These are phyloP conservation scores for Scleroderma bovista DNA, from an alignment of 768 basidiomycete genomes.

Conservation along the genomic window DNA sequence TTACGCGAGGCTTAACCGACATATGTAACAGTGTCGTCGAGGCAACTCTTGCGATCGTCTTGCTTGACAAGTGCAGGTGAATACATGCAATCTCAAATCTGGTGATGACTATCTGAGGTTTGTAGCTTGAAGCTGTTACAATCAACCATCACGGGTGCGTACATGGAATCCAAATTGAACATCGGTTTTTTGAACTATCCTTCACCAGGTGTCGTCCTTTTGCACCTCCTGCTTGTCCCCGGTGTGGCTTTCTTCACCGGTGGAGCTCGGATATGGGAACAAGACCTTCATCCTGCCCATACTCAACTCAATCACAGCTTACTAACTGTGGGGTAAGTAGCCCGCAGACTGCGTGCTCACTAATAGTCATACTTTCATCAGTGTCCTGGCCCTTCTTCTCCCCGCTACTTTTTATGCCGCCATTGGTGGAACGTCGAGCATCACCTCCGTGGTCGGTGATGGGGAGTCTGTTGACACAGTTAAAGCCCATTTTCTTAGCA, in stretches of 20 bases:
- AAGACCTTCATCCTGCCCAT: constrained; percentile 60
- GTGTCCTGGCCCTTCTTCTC: constrained; percentile 57
- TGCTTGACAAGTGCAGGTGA: constrained; percentile 69
- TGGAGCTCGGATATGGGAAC: constrained; percentile 60
- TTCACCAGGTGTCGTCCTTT: constrained; percentile 55
- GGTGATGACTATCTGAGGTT: background rate
- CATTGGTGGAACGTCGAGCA: constrained; percentile 31
- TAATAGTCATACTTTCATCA: constrained; percentile 16
- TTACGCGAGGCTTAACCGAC: background rate
- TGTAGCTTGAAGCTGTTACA: constrained; percentile 57
- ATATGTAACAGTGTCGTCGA: constrained; percentile 50
- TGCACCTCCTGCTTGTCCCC: constrained; percentile 68
- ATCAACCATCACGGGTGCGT: constrained; percentile 59
- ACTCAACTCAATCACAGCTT: constrained; percentile 66
- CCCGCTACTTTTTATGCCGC: constrained; percentile 68
- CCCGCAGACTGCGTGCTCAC: background rate
- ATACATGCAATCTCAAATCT: background rate
- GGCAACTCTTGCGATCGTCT: constrained; percentile 63
- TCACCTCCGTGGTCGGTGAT: background rate
- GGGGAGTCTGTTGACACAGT: constrained; percentile 36
- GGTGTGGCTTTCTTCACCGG: constrained; percentile 68
- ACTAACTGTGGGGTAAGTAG: constrained; percentile 57
- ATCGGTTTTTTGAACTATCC: background rate
- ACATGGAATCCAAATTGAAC: background rate
- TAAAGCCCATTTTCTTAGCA: constrained; percentile 40